These are phyloP conservation scores for Phytophthora ohioensis DNA, from an alignment of 352 stramenopile genomes.

Conservation along the genomic window DNA sequence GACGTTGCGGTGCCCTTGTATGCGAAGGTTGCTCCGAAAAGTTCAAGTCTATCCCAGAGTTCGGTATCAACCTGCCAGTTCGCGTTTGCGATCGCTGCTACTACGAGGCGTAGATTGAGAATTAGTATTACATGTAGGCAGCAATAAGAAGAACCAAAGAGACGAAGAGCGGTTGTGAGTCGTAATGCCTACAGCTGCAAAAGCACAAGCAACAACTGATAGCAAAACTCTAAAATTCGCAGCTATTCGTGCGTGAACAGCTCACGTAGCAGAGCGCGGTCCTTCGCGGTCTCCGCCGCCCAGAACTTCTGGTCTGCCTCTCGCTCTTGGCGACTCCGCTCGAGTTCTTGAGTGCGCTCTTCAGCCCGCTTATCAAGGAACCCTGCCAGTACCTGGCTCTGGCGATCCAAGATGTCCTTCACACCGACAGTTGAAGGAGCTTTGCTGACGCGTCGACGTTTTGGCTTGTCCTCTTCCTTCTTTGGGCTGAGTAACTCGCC, in stretches of 20 bases:
- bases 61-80: slow-evolving; percentile 86
- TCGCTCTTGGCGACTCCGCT: slow-evolving; percentile 25
- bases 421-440: not conserved
- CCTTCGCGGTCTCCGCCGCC: slow-evolving; percentile 27
- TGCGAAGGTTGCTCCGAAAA: slow-evolving; percentile 90
- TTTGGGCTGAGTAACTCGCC: slow-evolving; percentile 11
- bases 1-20: slow-evolving; percentile 80
- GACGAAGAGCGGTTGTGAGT: not conserved
- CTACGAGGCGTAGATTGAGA: slow-evolving; percentile 65
- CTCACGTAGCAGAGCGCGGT: slow-evolving; percentile 33
- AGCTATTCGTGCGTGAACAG: slow-evolving; percentile 24
- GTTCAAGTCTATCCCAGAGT: slow-evolving; percentile 85
- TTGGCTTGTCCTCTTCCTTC: slow-evolving; percentile 8
- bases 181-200: slow-evolving; percentile 2
- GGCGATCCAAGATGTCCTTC: slow-evolving; percentile 25
- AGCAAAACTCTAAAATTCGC: not conserved
- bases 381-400: slow-evolving; percentile 14
- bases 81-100: slow-evolving; percentile 89
- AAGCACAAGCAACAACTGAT: not conserved
- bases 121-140: not conserved
- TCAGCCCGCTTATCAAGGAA: slow-evolving; percentile 27
- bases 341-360: slow-evolving; percentile 22
- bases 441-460: slow-evolving; percentile 21
- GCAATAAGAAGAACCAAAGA: not conserved
- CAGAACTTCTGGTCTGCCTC: slow-evolving; percentile 37